Base-by-base conservation (phyloP, 2,329 filamentous ascomycete genomes). In the Ceratocystis albifundus region DNA sequence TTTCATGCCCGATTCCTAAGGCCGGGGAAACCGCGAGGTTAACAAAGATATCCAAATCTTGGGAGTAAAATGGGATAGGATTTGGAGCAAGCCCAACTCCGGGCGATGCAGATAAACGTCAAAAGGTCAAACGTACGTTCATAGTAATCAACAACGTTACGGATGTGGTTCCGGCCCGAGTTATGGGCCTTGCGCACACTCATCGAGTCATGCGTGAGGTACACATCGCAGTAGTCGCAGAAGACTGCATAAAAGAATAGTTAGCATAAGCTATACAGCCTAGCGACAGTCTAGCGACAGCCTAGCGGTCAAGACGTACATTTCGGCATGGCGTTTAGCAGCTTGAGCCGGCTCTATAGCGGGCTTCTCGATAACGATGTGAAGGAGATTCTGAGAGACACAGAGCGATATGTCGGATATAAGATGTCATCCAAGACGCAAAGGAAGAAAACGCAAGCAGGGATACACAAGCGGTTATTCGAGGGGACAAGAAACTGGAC, bases 131-230 rank as follows among this genome's bases (percentile, higher is more conserved):
- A 75, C 81, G 68, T 77, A 92, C 89, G 91, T 79, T 97, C 92
- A 77, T 99, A 99, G 79, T 99, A 99, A 75, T 96, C 92, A 72
- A 96, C 88, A 36, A 99, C 94, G 77, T 99, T 99, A 74, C 94
- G 89, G 69, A 99, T 80, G 75, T 99, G 94, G 79, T 99, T 99
- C 72, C 93, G 86, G 69, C 94, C 94, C 75, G 86, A 88, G 81
- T 99, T 99, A 78, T 99, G 94, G 62, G 94, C 94, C 80, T 97
- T 97, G 73, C 94, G 92, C 78, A 99, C 94, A 78, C 91, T 96
- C 93, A 97, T 97, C 59, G 91, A 96, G 82, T 99, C 94, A 83
- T 99, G 94, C 71, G 94, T 99, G 72, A 99, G 88, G 83, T 99
- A 99, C 77, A 99, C 94, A 88, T 99, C 94, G 84, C 94, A 99